These are phyloP conservation scores for Bipolaris sorokiniana DNA, from an alignment of 2,329 filamentous ascomycete genomes.

Conservation along the genomic window DNA sequence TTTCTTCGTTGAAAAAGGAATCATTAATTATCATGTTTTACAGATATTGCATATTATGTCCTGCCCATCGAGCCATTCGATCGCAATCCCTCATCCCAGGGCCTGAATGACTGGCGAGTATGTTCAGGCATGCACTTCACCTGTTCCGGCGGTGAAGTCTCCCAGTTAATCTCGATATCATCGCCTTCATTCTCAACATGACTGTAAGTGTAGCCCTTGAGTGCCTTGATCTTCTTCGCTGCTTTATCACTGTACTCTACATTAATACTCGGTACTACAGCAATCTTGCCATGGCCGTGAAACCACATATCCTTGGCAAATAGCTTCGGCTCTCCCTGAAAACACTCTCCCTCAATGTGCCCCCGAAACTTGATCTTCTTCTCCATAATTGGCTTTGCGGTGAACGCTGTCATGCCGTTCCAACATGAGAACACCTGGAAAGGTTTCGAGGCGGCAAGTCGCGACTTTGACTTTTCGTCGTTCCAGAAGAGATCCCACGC, in stretches of 20 bases:
- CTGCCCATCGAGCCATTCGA: no score
- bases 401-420: conserved; percentile 62
- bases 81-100: conserved; percentile 18
- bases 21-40: no score
- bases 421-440: conserved; percentile 68
- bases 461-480: conserved; percentile 45
- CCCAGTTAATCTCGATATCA: conserved; percentile 53
- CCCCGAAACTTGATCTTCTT: conserved; percentile 55
- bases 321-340: conserved; percentile 61
- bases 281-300: conserved; percentile 55
- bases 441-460: conserved; percentile 51
- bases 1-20: neutral
- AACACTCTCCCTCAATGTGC: conserved; percentile 54
- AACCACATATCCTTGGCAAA: conserved; percentile 63
- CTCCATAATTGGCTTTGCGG: conserved; percentile 56
- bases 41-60: neutral
- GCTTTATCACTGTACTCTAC: conserved; percentile 60
- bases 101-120: conserved; percentile 19
- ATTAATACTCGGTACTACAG: conserved; percentile 63
- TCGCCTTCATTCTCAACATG: conserved; percentile 41
- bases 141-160: conserved; percentile 51
- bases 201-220: conserved; percentile 58
- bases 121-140: conserved; percentile 57
- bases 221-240: conserved; percentile 55
- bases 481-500: conserved; percentile 56